Conservation (phyloP, 257 asterid species). For the Plectranthus barbatus region DNA sequence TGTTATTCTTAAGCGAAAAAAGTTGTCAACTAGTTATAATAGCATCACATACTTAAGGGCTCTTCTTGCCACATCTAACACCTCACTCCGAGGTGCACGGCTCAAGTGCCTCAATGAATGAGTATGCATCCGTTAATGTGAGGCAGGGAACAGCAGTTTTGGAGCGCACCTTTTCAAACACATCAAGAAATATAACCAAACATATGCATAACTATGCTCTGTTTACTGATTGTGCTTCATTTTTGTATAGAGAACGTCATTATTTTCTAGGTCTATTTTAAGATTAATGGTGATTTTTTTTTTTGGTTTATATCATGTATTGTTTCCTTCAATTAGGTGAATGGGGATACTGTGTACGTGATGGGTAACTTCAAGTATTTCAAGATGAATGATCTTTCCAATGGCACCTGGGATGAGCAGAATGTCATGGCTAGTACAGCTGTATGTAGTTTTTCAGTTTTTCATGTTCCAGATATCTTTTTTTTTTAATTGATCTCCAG, state of each 20-base stretch:
- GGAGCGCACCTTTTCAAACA: too few relatives aligned
- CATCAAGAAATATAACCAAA: background rate
- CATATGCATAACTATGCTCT: background rate
- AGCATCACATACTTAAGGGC: too few relatives aligned
- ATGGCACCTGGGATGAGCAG: constrained; percentile 70
- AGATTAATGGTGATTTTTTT: background rate
- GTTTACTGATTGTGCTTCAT: background rate
- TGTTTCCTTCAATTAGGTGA: constrained; percentile 46
- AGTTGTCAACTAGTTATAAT: too few relatives aligned
- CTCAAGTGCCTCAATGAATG: too few relatives aligned
- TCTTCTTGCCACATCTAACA: too few relatives aligned
- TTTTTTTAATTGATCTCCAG: background rate
- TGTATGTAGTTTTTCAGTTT: constrained; percentile 41
- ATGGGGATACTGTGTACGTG: constrained; percentile 79
- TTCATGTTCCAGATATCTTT: background rate
- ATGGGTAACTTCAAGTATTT: constrained; percentile 79
- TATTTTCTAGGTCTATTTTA: background rate
- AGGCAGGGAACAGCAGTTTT: too few relatives aligned
- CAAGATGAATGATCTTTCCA: constrained; percentile 56
- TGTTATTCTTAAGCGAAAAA: too few relatives aligned
- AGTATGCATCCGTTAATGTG: too few relatives aligned
- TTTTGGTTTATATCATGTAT: background rate
- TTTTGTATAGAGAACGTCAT: background rate
- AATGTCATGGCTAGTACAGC: constrained; percentile 69
- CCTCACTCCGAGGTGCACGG: too few relatives aligned